Conservation (phyloP, 2,329 filamentous ascomycete species). For the Magnaporthiopsis rhizophila region DNA sequence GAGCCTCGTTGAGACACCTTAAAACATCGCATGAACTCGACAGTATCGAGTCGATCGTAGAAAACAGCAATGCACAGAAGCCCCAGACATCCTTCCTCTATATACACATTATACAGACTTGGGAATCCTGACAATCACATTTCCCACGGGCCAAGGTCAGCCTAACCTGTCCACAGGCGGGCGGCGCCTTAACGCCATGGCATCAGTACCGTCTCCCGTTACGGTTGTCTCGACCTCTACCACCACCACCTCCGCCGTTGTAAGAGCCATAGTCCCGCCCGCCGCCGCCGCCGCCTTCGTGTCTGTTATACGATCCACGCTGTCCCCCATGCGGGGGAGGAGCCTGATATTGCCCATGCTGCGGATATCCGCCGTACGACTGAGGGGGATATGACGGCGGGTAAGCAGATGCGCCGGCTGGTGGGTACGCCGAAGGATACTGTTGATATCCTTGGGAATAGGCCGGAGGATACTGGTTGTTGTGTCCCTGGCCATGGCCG, state of each 20-base stretch:
- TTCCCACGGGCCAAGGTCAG: neutral
- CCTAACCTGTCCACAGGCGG: neutral
- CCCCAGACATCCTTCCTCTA: neutral
- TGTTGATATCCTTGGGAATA: constrained; percentile 4
- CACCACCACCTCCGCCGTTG: neutral
- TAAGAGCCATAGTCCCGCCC: constrained; percentile 6
- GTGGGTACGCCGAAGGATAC: neutral
- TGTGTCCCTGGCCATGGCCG: constrained; percentile 11
- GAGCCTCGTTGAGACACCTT: neutral
- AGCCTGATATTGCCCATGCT: constrained; percentile 3
- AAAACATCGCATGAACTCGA: neutral
- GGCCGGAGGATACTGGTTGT: neutral
- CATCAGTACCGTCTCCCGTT: constrained; percentile 9
- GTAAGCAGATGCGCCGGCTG: constrained; percentile 3
- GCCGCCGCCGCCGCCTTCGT: constrained; percentile 2
- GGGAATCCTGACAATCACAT: neutral
- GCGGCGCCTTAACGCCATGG: neutral
- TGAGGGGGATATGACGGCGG: constrained; percentile 5
- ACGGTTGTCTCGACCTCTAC: constrained; percentile 9
- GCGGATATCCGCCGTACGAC: neutral
- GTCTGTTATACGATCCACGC: constrained; percentile 6
- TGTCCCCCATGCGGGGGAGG: neutral
- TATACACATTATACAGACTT: neutral
- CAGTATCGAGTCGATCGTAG: neutral
- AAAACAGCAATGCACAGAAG: neutral